These are phyloP conservation scores for Ophiostoma sp. DNA, from an alignment of 2,329 filamentous ascomycete species.

Conservation along the genomic window DNA sequence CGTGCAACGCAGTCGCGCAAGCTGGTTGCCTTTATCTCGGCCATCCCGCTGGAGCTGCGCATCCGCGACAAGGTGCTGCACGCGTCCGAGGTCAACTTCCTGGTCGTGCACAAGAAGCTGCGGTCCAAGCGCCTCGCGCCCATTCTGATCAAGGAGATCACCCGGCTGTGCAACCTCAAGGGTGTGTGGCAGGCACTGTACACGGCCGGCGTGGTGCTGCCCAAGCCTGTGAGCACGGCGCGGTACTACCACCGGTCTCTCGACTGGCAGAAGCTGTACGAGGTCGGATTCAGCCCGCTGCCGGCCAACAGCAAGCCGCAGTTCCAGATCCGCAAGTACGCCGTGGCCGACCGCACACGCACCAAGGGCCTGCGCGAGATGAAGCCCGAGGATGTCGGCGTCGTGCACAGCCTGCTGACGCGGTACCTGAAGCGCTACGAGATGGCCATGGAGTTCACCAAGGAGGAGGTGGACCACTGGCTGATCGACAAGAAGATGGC, in stretches of 20 bases:
- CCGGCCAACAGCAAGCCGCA: constrained; percentile 77
- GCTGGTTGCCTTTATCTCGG: constrained; percentile 92
- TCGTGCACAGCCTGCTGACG: constrained; percentile 67
- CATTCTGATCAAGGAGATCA: constrained; percentile 96
- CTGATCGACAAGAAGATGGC: constrained; percentile 64
- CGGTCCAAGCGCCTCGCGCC: constrained; percentile 87
- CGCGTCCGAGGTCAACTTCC: constrained; percentile 93
- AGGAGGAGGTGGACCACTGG: constrained; percentile 84
- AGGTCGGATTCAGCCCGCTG: constrained; percentile 87
- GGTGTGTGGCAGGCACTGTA: constrained; percentile 94
- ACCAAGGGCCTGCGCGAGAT: constrained; percentile 75
- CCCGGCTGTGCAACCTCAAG: constrained; percentile 78
- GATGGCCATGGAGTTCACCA: constrained; percentile 74
- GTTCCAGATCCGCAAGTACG: constrained; percentile 81
- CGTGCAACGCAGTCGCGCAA: constrained; percentile 76
- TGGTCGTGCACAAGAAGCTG: constrained; percentile 97
- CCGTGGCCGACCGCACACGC: constrained; percentile 66
- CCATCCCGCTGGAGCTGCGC: constrained; percentile 76
- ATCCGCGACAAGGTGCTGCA: constrained; percentile 71
- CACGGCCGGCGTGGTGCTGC: constrained; percentile 85
- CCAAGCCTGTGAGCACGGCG: constrained; percentile 86
- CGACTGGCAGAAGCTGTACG: constrained; percentile 94
- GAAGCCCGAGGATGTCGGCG: constrained; percentile 70
- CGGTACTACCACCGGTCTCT: constrained; percentile 92
- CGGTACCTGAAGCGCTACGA: constrained; percentile 77